Evolutionary conservation across 179 eudicot species (phyloP).

Genomic region (Beta corolliflora): DNA sequence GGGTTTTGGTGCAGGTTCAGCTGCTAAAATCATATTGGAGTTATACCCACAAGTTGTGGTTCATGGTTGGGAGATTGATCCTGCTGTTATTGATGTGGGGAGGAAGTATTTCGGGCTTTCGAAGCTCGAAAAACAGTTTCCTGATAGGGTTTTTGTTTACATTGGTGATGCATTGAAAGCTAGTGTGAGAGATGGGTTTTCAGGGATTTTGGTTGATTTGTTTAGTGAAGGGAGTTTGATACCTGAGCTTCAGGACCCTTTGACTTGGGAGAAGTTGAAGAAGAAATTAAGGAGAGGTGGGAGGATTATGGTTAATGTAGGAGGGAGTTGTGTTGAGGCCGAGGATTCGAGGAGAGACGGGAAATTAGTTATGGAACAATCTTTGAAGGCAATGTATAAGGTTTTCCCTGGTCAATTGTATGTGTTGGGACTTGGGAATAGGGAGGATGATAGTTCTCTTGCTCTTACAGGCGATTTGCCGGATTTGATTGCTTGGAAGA

Average conservation of each 20-base stretch:
- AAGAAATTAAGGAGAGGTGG: constrained; percentile 67
- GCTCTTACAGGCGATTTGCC: constrained; percentile 74
- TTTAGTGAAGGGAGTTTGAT: constrained; percentile 72
- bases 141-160: constrained; percentile 51
- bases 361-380: constrained; percentile 63
- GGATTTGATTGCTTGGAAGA: constrained; percentile 54
- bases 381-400: constrained; percentile 63
- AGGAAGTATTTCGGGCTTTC: constrained; percentile 64
- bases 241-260: constrained; percentile 68
- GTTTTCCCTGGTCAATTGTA: constrained; percentile 47
- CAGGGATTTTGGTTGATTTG: constrained; percentile 83
- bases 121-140: constrained; percentile 45
- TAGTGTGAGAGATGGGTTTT: constrained; percentile 43
- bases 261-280: constrained; percentile 69
- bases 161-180: constrained; percentile 66
- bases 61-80: constrained; percentile 92
- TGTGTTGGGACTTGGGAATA: constrained; percentile 64
- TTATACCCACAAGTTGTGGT: constrained; percentile 50
- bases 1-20: constrained; percentile 90
- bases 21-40: constrained; percentile 56
- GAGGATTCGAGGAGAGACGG: constrained; percentile 78
- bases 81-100: constrained; percentile 64
- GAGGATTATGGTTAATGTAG: constrained; percentile 90
- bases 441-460: constrained; percentile 71
- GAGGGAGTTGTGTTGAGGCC: constrained; percentile 91